These are phyloP conservation scores for Lanmaoa pseudosensibilis DNA, from an alignment of 768 basidiomycete genomes.

Conservation along the genomic window DNA sequence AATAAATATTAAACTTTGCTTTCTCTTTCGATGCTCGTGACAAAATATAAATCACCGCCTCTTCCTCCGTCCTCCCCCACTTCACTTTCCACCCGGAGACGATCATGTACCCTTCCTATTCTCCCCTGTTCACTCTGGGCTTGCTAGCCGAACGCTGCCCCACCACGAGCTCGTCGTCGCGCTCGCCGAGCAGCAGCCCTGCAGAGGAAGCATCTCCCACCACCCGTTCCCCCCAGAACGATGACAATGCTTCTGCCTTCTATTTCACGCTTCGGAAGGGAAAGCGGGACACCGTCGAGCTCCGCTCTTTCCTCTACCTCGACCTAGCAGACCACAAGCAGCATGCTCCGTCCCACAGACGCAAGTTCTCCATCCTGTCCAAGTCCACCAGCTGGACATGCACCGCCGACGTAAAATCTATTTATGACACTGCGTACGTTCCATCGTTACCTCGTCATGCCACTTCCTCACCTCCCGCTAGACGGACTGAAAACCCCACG, in stretches of 20 bases:
- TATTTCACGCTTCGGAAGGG: slow-evolving; percentile 48
- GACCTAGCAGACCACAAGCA: slow-evolving; percentile 59
- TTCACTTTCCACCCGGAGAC: background rate
- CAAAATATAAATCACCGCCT: slow-evolving; percentile 14
- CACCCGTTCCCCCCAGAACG: background rate
- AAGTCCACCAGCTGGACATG: slow-evolving; percentile 35
- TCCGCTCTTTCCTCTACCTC: slow-evolving; percentile 65
- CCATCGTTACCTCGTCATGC: background rate
- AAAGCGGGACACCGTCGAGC: slow-evolving; percentile 39
- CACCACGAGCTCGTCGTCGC: slow-evolving; percentile 17
- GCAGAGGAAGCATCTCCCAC: background rate
- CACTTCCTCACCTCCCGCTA: slow-evolving; percentile 6
- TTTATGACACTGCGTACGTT: slow-evolving; percentile 16
- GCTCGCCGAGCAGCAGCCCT: background rate
- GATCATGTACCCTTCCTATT: slow-evolving; percentile 39
- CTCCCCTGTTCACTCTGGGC: slow-evolving; percentile 65
- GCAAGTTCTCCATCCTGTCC: slow-evolving; percentile 34
- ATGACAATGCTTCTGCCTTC: slow-evolving; percentile 39
- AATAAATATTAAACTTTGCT: slow-evolving; percentile 23
- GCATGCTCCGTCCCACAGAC: slow-evolving; percentile 39
- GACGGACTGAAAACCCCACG: slow-evolving; percentile 29
- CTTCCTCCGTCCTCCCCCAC: background rate
- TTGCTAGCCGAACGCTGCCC: slow-evolving; percentile 41
- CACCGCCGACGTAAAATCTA: slow-evolving; percentile 10
- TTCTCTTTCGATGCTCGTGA: background rate